These are phyloP conservation scores for Aspergillus sp. DNA, from an alignment of 2,329 filamentous ascomycete genomes.

Conservation along the genomic window DNA sequence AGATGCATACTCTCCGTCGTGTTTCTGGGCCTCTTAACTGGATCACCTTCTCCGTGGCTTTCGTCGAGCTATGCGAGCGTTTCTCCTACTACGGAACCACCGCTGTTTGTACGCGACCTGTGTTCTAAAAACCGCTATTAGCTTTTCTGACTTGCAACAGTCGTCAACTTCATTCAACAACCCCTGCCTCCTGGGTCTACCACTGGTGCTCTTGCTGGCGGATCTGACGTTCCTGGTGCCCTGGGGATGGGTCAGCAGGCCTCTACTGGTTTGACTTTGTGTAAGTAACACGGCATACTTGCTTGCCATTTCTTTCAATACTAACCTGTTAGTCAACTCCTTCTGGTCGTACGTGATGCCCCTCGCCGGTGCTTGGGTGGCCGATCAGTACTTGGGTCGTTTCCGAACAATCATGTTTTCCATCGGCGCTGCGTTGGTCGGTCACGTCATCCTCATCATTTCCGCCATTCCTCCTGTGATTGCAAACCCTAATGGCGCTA, in stretches of 20 bases:
- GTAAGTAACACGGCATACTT: constrained; percentile 22
- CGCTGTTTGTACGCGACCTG: constrained; percentile 57
- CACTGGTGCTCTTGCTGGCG: constrained; percentile 46
- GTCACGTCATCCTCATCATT: constrained; percentile 67
- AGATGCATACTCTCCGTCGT: constrained; percentile 37
- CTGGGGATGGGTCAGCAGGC: constrained; percentile 60
- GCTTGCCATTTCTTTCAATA: background rate
- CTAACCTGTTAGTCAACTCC: constrained; percentile 48
- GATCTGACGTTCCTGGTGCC: constrained; percentile 47
- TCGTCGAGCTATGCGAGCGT: constrained; percentile 73
- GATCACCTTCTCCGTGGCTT: constrained; percentile 68
- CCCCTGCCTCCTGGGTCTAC: constrained; percentile 55
- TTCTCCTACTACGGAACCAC: constrained; percentile 76
- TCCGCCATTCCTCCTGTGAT: constrained; percentile 66
- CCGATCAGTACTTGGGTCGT: constrained; percentile 71
- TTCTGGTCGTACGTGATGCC: constrained; percentile 66
- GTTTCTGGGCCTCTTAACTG: constrained; percentile 55
- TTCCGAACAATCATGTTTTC: constrained; percentile 71
- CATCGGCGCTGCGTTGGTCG: constrained; percentile 62
- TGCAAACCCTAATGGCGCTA: constrained; percentile 54
- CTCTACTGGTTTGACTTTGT: constrained; percentile 52
- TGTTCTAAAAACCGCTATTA: background rate
- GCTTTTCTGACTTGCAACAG: constrained; percentile 24
- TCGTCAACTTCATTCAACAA: constrained; percentile 64
- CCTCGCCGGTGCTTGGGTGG: constrained; percentile 60